A percentile compares a stretch with the other conserved stretches of the same genome.
Conservation (phyloP, 495 filamentous ascomycete genomes). For the Tricharina praecox region DNA sequence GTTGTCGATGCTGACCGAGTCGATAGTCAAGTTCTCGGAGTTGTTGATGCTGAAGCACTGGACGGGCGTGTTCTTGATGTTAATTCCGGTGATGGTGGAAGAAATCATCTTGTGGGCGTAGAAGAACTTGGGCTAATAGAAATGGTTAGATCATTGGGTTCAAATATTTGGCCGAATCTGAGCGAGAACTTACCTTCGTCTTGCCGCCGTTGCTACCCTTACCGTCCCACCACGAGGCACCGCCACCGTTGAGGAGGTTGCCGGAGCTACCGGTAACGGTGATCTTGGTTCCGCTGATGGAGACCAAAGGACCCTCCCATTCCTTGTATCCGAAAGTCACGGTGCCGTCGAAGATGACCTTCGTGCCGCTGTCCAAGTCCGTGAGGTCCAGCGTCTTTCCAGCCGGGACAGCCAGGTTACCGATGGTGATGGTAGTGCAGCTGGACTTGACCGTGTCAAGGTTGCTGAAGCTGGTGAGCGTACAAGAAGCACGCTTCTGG, state of each 20-base stretch:
- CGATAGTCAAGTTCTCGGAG: conserved; percentile 34
- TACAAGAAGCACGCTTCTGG: conserved; percentile 27
- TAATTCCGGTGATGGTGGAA: conserved; percentile 30
- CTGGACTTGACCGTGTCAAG: conserved; percentile 30
- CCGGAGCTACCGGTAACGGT: conserved; percentile 33
- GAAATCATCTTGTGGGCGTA: conserved; percentile 30
- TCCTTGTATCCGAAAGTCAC: conserved; percentile 22
- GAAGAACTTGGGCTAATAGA: conserved; percentile 35
- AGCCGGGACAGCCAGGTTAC: conserved; percentile 32
- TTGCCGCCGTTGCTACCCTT: conserved; percentile 36
- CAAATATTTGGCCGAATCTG: background rate
- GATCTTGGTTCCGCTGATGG: conserved; percentile 34
- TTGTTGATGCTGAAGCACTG: conserved; percentile 43
- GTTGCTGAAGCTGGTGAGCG: conserved; percentile 28
- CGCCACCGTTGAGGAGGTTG: conserved; percentile 32
- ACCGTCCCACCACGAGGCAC: conserved; percentile 37
- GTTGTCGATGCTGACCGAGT: conserved; percentile 43
- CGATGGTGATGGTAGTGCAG: conserved; percentile 33
- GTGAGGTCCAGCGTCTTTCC: conserved; percentile 35
- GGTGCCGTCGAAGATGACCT: conserved; percentile 36
- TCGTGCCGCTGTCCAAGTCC: conserved; percentile 31
- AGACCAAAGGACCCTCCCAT: conserved; percentile 35
- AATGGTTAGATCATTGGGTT: background rate
- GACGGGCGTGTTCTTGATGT: conserved; percentile 42
- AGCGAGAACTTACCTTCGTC: conserved; percentile 29